Evolutionary conservation across 257 asterid genomes (phyloP).

Genomic region (Phtheirospermum japonicum): DNA sequence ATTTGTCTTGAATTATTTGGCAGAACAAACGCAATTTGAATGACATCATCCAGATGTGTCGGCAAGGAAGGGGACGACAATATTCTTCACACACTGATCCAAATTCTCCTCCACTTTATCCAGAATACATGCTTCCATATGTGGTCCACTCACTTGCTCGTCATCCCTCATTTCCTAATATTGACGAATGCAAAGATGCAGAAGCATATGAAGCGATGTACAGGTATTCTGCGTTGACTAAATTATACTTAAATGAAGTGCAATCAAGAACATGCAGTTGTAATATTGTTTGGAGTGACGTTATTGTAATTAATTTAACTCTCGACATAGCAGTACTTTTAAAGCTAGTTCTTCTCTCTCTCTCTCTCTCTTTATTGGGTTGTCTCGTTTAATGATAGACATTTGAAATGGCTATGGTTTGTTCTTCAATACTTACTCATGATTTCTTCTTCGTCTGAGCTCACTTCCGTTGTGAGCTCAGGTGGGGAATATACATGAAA

Average conservation of each 20-base stretch:
- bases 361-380: neutral
- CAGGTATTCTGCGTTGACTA: conserved; percentile 65
- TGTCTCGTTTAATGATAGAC: conserved; percentile 20
- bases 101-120: conserved; percentile 52
- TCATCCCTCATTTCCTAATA: conserved; percentile 75
- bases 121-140: conserved; percentile 79
- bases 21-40: conserved; percentile 79
- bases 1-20: conserved; percentile 31
- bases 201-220: conserved; percentile 70
- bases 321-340: conserved; percentile 9
- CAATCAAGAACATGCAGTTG: conserved; percentile 27
- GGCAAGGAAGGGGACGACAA: conserved; percentile 78
- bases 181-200: conserved; percentile 80
- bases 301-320: conserved; percentile 23
- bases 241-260: neutral
- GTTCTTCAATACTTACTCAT: conserved; percentile 17
- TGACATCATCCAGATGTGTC: conserved; percentile 88
- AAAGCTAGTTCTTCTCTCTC: conserved; percentile 5
- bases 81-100: conserved; percentile 59
- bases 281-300: conserved; percentile 18
- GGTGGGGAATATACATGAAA: conserved; percentile 20
- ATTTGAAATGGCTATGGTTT: conserved; percentile 10
- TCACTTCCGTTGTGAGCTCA: conserved; percentile 11
- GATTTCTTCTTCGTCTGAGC: conserved; percentile 18
- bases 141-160: conserved; percentile 94